Conservation (phyloP, 1,284 basidiomycete species). For the Bondarzewia mesenterica region DNA sequence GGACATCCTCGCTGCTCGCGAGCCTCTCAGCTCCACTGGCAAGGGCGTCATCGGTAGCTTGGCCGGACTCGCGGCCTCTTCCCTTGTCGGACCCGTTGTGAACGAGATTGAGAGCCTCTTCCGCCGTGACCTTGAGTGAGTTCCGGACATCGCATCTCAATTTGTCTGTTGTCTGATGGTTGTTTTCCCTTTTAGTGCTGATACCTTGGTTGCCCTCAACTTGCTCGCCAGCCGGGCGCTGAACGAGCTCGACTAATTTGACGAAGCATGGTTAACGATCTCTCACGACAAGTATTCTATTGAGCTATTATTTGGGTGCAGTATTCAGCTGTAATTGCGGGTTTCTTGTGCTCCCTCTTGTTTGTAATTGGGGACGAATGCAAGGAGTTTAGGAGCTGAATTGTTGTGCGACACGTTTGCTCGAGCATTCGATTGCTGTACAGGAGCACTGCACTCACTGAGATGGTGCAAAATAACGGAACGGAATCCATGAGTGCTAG, state of each 20-base stretch:
- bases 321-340: background rate
- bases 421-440: too few species aligned
- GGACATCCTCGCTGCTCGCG: background rate
- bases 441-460: too few species aligned
- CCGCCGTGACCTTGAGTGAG: background rate
- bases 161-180: background rate
- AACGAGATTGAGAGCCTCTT: conserved; percentile 1
- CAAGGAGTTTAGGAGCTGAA: background rate
- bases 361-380: background rate
- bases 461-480: too few species aligned
- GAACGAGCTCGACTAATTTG: background rate
- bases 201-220: background rate
- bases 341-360: background rate
- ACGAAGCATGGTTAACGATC: background rate
- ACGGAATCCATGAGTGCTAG: too few species aligned
- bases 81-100: background rate
- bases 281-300: background rate
- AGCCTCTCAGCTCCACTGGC: background rate
- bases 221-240: background rate
- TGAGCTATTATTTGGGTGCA: background rate
- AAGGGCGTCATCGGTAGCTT: conserved; percentile 1
- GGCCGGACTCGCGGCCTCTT: background rate
- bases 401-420: background rate
- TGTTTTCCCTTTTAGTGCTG: background rate
- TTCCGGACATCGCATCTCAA: background rate